phyloP scores from a whole-genome alignment of 2,329 filamentous ascomycete species.

The Zymoseptoria passerinii region DNA sequence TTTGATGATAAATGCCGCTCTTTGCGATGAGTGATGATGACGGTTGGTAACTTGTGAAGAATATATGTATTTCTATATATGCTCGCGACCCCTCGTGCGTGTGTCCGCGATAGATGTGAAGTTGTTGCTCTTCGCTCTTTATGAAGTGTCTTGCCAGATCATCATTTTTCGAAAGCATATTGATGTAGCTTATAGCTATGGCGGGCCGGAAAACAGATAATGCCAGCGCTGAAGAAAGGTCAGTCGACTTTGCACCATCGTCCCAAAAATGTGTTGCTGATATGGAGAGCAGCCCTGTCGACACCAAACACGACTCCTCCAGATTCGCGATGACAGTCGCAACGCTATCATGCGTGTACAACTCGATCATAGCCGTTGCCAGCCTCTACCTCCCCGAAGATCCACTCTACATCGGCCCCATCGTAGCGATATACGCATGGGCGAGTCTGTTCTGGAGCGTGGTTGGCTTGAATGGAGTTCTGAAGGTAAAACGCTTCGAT shows the following conservation, averaged over 20 bases:
- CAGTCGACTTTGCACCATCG: neutral
- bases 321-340: slow-evolving; percentile 18
- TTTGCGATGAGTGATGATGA: neutral
- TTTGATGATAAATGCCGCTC: neutral
- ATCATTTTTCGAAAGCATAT: neutral
- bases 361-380: slow-evolving; percentile 18
- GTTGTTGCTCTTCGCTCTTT: neutral
- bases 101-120: neutral
- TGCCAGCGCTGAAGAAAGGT: neutral
- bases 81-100: neutral
- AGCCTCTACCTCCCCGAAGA: slow-evolving; percentile 23
- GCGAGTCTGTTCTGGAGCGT: slow-evolving; percentile 19
- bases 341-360: slow-evolving; percentile 18
- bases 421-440: slow-evolving; percentile 22
- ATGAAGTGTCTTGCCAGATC: neutral
- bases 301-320: neutral
- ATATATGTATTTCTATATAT: neutral
- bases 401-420: slow-evolving; percentile 20
- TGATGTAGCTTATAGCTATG: neutral
- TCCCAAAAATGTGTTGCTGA: neutral
- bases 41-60: neutral
- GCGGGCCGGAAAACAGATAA: neutral
- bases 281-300: neutral
- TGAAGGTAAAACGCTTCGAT: slow-evolving; percentile 13
- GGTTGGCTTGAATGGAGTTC: slow-evolving; percentile 19